Evolutionary conservation across 768 basidiomycete genomes (phyloP).

Genomic region (Cytidiella melzeri): DNA sequence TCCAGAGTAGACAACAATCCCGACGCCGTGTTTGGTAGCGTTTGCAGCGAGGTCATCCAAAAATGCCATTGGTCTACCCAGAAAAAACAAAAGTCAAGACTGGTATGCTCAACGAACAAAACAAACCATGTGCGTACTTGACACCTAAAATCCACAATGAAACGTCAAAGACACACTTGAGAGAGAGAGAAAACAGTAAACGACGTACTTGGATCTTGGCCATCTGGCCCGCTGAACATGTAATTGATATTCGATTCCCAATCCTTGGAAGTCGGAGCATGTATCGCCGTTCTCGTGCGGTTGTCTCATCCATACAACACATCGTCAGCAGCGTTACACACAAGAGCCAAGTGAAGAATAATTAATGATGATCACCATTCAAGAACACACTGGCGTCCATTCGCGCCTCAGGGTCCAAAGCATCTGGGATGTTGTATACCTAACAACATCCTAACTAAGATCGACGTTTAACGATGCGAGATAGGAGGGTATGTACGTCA

Average conservation of each 20-base stretch:
- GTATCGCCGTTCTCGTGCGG: conserved; percentile 52
- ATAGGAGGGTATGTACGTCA: conserved; percentile 1
- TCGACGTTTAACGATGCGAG: background rate
- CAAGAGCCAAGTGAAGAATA: no score
- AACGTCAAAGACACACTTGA: no score
- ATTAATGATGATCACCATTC: conserved; percentile 40
- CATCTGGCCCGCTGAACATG: conserved; percentile 26
- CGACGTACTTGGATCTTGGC: background rate
- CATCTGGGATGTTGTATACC: conserved; percentile 52
- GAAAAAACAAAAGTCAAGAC: background rate
- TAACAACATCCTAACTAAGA: background rate
- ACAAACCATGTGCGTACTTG: background rate
- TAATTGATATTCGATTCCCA: conserved; percentile 32
- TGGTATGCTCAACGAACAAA: background rate
- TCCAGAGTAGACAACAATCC: conserved; percentile 55
- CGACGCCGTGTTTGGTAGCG: conserved; percentile 43
- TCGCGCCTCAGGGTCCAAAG: conserved; percentile 40
- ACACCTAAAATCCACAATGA: no score
- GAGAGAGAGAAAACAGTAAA: no score
- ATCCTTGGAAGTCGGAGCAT: conserved; percentile 58
- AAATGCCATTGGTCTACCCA: conserved; percentile 58
- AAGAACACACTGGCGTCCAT: conserved; percentile 52
- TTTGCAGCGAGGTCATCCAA: conserved; percentile 61
- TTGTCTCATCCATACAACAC: no score
- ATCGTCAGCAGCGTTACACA: no score